phyloP scores from a whole-genome alignment of 2,329 filamentous ascomycete genomes.

The Penicillium sp. region DNA sequence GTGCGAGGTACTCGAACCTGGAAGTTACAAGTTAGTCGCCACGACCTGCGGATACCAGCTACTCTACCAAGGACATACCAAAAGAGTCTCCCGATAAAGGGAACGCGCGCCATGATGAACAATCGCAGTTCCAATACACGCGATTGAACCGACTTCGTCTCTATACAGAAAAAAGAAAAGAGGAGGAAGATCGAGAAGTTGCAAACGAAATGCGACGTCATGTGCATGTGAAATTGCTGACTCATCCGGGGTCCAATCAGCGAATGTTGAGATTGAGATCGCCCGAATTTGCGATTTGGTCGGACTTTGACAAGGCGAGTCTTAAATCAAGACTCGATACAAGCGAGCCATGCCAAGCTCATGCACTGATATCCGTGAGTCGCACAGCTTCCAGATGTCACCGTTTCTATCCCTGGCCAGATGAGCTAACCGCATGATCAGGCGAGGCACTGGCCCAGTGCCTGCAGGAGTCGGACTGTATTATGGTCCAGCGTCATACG shows the following conservation, averaged over 20 bases:
- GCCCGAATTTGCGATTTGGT: slow-evolving; percentile 17
- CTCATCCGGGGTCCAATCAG: slow-evolving; percentile 33
- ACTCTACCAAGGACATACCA: slow-evolving; percentile 35
- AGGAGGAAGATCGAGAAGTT: neutral
- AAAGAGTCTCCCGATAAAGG: slow-evolving; percentile 61
- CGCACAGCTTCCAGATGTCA: slow-evolving; percentile 4
- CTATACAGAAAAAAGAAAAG: neutral
- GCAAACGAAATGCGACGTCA: slow-evolving; percentile 19
- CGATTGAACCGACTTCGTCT: neutral
- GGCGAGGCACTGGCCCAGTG: slow-evolving; percentile 90
- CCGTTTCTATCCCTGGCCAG: neutral
- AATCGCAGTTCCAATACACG: neutral
- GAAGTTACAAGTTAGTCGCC: slow-evolving; percentile 8
- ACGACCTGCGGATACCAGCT: neutral
- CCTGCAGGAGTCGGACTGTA: slow-evolving; percentile 93
- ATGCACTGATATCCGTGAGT: slow-evolving; percentile 92
- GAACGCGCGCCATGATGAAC: slow-evolving; percentile 55
- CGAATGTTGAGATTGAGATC: slow-evolving; percentile 13
- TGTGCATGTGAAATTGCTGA: slow-evolving; percentile 32
- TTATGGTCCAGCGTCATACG: slow-evolving; percentile 84
- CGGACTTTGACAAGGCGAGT: neutral
- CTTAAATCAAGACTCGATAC: neutral
- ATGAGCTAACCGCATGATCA: slow-evolving; percentile 41
- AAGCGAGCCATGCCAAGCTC: slow-evolving; percentile 76
- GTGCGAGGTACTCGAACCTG: slow-evolving; percentile 82